These are phyloP conservation scores for Cystobasidium ongulense DNA, from an alignment of 768 basidiomycete genomes.

Conservation along the genomic window DNA sequence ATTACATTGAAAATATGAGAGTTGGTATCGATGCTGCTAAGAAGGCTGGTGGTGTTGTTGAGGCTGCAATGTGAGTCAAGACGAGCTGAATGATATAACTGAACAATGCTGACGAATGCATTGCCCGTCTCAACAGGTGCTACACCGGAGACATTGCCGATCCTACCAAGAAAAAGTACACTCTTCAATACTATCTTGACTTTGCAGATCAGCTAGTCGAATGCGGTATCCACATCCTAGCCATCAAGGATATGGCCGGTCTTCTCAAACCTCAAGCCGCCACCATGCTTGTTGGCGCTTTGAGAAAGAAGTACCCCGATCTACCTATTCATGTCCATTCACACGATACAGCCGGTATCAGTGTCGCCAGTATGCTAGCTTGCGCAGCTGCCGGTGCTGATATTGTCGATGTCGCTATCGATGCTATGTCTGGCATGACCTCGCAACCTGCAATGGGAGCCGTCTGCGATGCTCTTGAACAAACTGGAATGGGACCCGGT, in stretches of 20 bases:
- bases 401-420: slow-evolving; percentile 95
- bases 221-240: slow-evolving; percentile 81
- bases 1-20: slow-evolving; percentile 98
- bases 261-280: slow-evolving; percentile 90
- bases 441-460: slow-evolving; percentile 99
- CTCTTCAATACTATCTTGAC: slow-evolving; percentile 91
- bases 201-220: slow-evolving; percentile 72
- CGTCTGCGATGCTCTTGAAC: slow-evolving; percentile 86
- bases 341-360: slow-evolving; percentile 98
- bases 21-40: slow-evolving; percentile 99
- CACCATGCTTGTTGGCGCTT: slow-evolving; percentile 83
- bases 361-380: slow-evolving; percentile 93
- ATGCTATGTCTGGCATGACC: slow-evolving; percentile 97
- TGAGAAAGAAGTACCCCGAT: slow-evolving; percentile 91
- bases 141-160: slow-evolving; percentile 96
- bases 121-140: slow-evolving; percentile 50
- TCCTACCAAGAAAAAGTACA: slow-evolving; percentile 93
- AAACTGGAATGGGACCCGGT: slow-evolving; percentile 84
- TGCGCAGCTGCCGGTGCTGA: slow-evolving; percentile 95
- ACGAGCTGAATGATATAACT: not conserved
- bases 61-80: slow-evolving; percentile 52
- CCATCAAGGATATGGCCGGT: slow-evolving; percentile 93
- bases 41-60: slow-evolving; percentile 96
- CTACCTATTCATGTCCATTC: slow-evolving; percentile 99
- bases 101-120: not conserved